Percentiles rank a stretch among this genome's conserved stretches.
These are phyloP conservation scores for Raffaelea albimanens DNA, from an alignment of 2,329 filamentous ascomycete species.

Conservation along the genomic window DNA sequence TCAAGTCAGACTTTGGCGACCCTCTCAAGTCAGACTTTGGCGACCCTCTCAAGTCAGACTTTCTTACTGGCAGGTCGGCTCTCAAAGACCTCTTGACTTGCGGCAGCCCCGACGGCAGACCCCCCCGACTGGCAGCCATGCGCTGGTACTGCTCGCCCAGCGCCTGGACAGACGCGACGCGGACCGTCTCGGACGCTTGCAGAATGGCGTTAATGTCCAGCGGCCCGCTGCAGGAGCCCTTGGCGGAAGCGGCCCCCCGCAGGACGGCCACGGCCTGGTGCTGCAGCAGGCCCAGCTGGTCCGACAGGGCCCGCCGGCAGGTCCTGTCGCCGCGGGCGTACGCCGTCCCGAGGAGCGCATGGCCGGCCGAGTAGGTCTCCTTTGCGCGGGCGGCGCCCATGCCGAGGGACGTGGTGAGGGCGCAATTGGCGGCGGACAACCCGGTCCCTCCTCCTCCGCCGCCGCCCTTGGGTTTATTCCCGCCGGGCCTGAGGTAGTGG, in stretches of 20 bases:
- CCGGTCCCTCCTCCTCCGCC: neutral
- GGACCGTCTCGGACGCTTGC: constrained; percentile 24
- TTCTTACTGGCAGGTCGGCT: neutral
- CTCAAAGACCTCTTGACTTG: constrained; percentile 8
- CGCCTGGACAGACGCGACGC: constrained; percentile 21
- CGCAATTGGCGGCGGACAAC: constrained; percentile 15
- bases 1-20: too few species aligned
- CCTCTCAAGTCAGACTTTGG: too few species aligned
- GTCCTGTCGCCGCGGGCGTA: constrained; percentile 26
- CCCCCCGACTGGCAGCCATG: constrained; percentile 19
- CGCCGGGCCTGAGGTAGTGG: constrained; percentile 19
- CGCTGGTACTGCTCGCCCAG: constrained; percentile 27
- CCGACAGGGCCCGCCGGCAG: constrained; percentile 20
- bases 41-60: too few species aligned
- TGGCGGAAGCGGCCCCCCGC: constrained; percentile 10
- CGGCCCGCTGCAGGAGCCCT: constrained; percentile 11
- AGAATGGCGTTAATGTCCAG: constrained; percentile 25
- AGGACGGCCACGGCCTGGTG: constrained; percentile 19
- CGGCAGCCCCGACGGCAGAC: constrained; percentile 20
- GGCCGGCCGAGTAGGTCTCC: constrained; percentile 23
- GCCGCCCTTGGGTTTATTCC: neutral
- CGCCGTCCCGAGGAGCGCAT: constrained; percentile 23
- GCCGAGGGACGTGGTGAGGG: constrained; percentile 24
- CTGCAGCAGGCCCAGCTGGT: constrained; percentile 19
- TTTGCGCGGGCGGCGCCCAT: constrained; percentile 21